Evolutionary conservation across 2,329 filamentous ascomycete species (phyloP), one percentile per base, ranked within the genome.

Genomic region (Trichoderma harzianum): DNA sequence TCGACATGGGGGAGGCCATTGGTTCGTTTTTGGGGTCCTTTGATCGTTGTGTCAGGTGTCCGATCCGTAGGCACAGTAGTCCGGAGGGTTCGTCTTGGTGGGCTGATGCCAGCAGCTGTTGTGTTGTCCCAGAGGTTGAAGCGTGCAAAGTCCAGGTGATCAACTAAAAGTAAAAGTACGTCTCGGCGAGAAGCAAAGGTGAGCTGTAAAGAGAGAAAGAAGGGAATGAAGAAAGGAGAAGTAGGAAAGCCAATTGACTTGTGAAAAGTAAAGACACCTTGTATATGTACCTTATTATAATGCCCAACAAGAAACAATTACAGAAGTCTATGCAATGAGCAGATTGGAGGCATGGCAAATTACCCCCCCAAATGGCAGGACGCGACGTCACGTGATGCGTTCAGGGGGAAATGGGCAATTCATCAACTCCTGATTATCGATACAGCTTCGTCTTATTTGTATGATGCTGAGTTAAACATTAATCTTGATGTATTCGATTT

Each of bases 1-100:
- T 72, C 72, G 78, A 74, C 74, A 79, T 77, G 73, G 76, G 80
- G 73, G 78, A 75, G 73, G 80, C 78, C 80, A 82, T 82, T 72
- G 74, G 61, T 57, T 65, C 47, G 55, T 34, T 26, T 55, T n/a
- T 14, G 24, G 28, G 18, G 43, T 39, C 32, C 21, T 28, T 53
- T 53, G 66, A 39, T 55, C 24, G 32, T 57, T 21, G 55, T 64
- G 39, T 43, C 39, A 43, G 60, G n/a, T 68, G 58, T 21, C 1
- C 2, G 57, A 47, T 53, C 32, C 21, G 60, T 39, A 28, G 32
- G 51, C 16, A 43, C 39, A 10, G 39, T 30, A 43, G 67, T 53
- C 47, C 36, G n/a, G 43, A 65, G 26, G 64, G 18, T 30, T 39
- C 58, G 36, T 66, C 18, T 47, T 60, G 62, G 62, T 71, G 69